Percentiles rank a stretch among this genome's conserved stretches.
Conservation (phyloP, 2,329 filamentous ascomycete species). For the Blumeria graminis region DNA sequence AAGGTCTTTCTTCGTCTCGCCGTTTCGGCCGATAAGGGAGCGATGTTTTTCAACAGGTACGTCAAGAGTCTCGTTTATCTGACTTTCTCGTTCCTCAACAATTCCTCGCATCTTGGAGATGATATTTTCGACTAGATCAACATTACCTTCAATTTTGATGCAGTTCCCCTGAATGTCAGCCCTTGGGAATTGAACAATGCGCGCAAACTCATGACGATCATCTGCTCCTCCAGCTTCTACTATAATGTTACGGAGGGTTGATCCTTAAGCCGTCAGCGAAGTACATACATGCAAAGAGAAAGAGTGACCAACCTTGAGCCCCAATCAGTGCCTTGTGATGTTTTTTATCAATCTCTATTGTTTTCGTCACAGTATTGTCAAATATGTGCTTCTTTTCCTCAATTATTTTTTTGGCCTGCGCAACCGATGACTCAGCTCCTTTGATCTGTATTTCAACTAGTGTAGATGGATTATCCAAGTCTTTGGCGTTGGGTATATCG, state of each 20-base stretch:
- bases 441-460: constrained; percentile 75
- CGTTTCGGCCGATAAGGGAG: constrained; percentile 72
- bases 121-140: constrained; percentile 71
- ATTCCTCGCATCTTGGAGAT: constrained; percentile 58
- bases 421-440: constrained; percentile 76
- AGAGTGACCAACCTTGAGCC: constrained; percentile 42
- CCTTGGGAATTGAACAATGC: constrained; percentile 86
- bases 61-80: constrained; percentile 55
- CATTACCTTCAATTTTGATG: constrained; percentile 73
- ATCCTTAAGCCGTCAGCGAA: constrained; percentile 26
- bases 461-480: constrained; percentile 37
- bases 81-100: constrained; percentile 61
- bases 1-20: constrained; percentile 62
- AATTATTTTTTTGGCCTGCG: constrained; percentile 73
- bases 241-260: constrained; percentile 70
- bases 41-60: constrained; percentile 79
- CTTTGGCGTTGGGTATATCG: constrained; percentile 64
- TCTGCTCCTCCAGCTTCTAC: constrained; percentile 71
- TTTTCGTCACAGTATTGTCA: constrained; percentile 68
- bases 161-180: constrained; percentile 58
- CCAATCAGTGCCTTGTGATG: constrained; percentile 82
- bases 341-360: constrained; percentile 80
- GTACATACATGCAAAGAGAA: not conserved
- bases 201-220: constrained; percentile 59
- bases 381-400: constrained; percentile 71